phyloP scores from a whole-genome alignment of 1,284 basidiomycete species.

The Vanrija sp. region DNA sequence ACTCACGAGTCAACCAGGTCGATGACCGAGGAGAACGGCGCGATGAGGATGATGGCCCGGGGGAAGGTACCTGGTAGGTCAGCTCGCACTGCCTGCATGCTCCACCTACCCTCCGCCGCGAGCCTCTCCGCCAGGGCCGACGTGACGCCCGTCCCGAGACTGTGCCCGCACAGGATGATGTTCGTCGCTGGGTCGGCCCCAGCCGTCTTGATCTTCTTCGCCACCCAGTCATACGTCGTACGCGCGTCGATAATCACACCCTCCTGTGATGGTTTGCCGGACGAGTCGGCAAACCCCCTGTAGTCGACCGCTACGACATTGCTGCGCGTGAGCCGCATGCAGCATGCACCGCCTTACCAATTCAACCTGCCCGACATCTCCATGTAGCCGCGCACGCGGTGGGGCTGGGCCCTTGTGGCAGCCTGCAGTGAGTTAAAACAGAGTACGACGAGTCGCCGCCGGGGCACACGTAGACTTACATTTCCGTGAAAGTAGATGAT shows the following conservation, averaged over 20 bases:
- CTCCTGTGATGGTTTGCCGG: constrained; percentile 67
- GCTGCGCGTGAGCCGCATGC: constrained; percentile 21
- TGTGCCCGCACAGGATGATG: constrained; percentile 62
- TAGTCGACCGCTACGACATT: constrained; percentile 87
- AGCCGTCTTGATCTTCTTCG: constrained; percentile 24
- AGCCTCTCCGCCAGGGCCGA: constrained; percentile 46
- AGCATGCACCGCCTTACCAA: constrained; percentile 39
- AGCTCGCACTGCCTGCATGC: constrained; percentile 7
- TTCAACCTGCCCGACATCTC: constrained; percentile 30
- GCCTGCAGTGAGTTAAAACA: constrained; percentile 7
- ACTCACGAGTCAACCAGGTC: constrained; percentile 36
- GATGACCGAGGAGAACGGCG: constrained; percentile 42
- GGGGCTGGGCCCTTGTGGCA: constrained; percentile 9
- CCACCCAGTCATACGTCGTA: constrained; percentile 74
- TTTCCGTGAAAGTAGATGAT: constrained; percentile 90
- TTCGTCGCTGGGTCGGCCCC: constrained; percentile 5
- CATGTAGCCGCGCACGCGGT: constrained; percentile 25
- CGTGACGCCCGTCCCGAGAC: constrained; percentile 80
- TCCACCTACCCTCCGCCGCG: constrained; percentile 29
- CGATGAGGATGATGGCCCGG: constrained; percentile 37
- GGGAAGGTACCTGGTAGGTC: constrained; percentile 25
- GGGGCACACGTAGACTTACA: constrained; percentile 37
- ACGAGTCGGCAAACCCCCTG: constrained; percentile 86
- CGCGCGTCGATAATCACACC: constrained; percentile 74
- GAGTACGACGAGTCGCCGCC: too few species aligned